phyloP scores from a whole-genome alignment of 306 rosid genomes.

The Nissolia schottii region DNA sequence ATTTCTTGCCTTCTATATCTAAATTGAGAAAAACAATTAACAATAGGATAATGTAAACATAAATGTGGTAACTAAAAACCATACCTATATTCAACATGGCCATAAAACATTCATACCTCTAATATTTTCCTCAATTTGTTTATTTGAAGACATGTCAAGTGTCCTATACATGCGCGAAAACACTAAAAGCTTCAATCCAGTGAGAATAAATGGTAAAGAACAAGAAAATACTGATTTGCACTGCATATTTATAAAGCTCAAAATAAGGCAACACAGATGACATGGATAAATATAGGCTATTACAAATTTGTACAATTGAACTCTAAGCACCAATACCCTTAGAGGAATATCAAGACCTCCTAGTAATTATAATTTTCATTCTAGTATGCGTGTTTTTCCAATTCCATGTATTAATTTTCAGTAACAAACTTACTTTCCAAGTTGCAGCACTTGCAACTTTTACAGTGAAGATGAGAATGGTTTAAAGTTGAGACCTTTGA shows the following conservation, averaged over 20 bases:
- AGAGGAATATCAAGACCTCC: too few relatives aligned
- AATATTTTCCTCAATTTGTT: slow-evolving; percentile 65
- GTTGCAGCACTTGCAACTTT: too few relatives aligned
- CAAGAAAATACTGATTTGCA: not conserved
- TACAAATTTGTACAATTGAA: too few relatives aligned
- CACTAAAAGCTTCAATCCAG: not conserved
- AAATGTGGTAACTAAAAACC: too few relatives aligned
- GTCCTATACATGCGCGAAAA: slow-evolving; percentile 56
- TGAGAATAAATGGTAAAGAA: not conserved
- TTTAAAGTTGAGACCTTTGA: too few relatives aligned
- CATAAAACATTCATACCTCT: slow-evolving; percentile 46
- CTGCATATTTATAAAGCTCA: slow-evolving; percentile 18
- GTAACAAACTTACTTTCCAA: too few relatives aligned
- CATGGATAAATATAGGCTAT: too few relatives aligned
- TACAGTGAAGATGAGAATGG: too few relatives aligned
- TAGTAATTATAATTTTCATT: too few relatives aligned
- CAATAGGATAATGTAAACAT: not conserved
- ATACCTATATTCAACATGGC: not conserved
- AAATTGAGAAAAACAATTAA: not conserved
- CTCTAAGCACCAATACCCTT: too few relatives aligned
- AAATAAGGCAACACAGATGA: not conserved
- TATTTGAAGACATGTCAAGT: slow-evolving; percentile 82
- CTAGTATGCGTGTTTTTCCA: too few relatives aligned
- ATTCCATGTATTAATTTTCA: too few relatives aligned
- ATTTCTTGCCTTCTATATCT: not conserved